These are phyloP conservation scores for Monilinia vaccinii-corymbosi DNA, from an alignment of 2,329 filamentous ascomycete genomes.

Conservation along the genomic window DNA sequence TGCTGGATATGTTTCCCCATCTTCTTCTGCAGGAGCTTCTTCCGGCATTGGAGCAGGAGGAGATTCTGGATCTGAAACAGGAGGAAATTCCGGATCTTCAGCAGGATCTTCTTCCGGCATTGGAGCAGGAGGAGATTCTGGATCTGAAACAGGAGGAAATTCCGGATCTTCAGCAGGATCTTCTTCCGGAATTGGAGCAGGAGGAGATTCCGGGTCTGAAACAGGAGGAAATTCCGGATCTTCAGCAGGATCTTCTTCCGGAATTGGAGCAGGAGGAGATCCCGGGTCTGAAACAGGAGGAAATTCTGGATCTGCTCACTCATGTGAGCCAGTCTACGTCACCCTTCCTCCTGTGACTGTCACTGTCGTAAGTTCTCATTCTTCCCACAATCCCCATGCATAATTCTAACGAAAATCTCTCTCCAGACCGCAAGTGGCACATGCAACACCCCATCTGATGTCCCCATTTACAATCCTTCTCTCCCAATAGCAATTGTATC, in stretches of 20 bases:
- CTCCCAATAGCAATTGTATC: background rate
- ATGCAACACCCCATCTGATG: background rate
- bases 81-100: background rate
- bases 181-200: too few species aligned
- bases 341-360: conserved; percentile 20
- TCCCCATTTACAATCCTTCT: conserved; percentile 2
- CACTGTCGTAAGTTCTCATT: conserved; percentile 22
- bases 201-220: too few species aligned
- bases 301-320: conserved; percentile 7
- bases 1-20: background rate
- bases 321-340: conserved; percentile 16
- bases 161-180: too few species aligned
- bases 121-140: too few species aligned
- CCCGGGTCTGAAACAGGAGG: too few species aligned
- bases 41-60: too few species aligned
- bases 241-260: too few species aligned
- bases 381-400: background rate
- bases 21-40: background rate
- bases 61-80: background rate
- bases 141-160: background rate
- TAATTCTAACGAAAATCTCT: conserved; percentile 2
- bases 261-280: too few species aligned
- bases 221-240: too few species aligned
- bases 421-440: conserved; percentile 14
- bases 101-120: background rate